A percentile compares a stretch with the other conserved stretches of the same genome.
Conservation (phyloP, 2,329 filamentous ascomycete genomes). For the Akanthomyces muscarius region DNA sequence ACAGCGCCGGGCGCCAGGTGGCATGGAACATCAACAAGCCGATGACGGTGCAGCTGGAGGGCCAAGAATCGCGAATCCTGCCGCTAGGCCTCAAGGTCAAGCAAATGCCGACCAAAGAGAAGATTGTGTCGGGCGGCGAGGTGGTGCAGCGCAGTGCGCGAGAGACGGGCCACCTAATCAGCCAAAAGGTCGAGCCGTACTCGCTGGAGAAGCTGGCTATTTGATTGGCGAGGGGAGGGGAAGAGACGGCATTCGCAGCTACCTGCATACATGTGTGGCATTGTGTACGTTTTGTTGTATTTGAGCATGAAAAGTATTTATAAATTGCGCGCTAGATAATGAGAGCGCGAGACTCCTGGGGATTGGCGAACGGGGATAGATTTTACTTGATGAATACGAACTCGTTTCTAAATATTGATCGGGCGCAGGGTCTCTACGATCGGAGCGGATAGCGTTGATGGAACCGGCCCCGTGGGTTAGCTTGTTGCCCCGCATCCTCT, state of each 20-base stretch:
- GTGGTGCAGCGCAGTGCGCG: slow-evolving; percentile 63
- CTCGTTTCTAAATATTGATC: background rate
- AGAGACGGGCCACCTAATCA: slow-evolving; percentile 73
- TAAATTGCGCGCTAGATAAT: background rate
- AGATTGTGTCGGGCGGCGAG: slow-evolving; percentile 67
- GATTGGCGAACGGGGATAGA: background rate
- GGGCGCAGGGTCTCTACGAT: background rate
- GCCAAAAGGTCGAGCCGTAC: slow-evolving; percentile 77
- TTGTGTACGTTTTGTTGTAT: background rate
- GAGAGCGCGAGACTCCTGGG: background rate
- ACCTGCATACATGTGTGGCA: background rate
- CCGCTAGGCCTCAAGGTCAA: slow-evolving; percentile 69
- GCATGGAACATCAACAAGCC: slow-evolving; percentile 37
- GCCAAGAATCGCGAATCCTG: slow-evolving; percentile 49
- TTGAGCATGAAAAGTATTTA: background rate
- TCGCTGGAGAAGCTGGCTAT: slow-evolving; percentile 73
- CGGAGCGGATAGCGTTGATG: background rate
- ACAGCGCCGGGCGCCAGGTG: slow-evolving; percentile 24
- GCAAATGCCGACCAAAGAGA: slow-evolving; percentile 45
- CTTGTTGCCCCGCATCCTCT: slow-evolving; percentile 4
- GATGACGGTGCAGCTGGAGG: slow-evolving; percentile 39
- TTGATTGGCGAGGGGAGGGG: slow-evolving; percentile 33
- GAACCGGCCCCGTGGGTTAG: background rate
- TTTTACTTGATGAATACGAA: background rate
- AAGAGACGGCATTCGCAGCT: background rate